These are phyloP conservation scores for Phytophthora nicotianae DNA, from an alignment of 352 stramenopile species.

Conservation along the genomic window DNA sequence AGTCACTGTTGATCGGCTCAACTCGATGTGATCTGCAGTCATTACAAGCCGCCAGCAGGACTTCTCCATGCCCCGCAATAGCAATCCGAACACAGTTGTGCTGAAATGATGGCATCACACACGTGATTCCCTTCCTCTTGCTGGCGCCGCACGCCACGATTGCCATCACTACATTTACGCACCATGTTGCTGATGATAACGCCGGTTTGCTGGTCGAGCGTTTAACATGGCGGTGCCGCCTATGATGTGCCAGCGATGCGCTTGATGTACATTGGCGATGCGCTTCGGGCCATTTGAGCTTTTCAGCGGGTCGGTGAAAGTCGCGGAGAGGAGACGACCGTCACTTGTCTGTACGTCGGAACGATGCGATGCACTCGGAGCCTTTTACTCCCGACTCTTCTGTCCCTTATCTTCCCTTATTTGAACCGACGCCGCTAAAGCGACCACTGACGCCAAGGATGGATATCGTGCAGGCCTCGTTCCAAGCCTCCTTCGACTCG, in stretches of 20 bases:
- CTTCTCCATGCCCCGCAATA: constrained; percentile 1
- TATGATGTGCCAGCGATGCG: constrained; percentile 9
- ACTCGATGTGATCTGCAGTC: not conserved
- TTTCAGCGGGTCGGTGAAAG: constrained; percentile 11
- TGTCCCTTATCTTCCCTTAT: constrained; percentile 6
- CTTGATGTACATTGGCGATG: not conserved
- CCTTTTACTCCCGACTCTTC: constrained; percentile 3
- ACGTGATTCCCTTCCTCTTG: not conserved
- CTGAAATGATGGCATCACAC: constrained; percentile 11
- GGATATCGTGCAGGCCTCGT: constrained; percentile 66
- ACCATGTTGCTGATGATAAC: not conserved
- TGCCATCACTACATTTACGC: no score
- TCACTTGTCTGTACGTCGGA: constrained; percentile 12
- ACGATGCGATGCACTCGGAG: constrained; percentile 2
- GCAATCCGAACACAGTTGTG: not conserved
- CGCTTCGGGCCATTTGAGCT: constrained; percentile 13
- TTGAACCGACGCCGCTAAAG: not conserved
- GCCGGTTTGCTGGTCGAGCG: constrained; percentile 7
- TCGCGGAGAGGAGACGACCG: constrained; percentile 12
- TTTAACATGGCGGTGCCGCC: constrained; percentile 11
- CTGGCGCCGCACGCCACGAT: not conserved
- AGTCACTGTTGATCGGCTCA: constrained; percentile 3
- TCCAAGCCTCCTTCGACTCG: constrained; percentile 70
- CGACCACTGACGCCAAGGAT: constrained; percentile 35
- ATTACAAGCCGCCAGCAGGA: no score